phyloP scores from a whole-genome alignment of 495 filamentous ascomycete species.

The Aspergillus nanangensis region DNA sequence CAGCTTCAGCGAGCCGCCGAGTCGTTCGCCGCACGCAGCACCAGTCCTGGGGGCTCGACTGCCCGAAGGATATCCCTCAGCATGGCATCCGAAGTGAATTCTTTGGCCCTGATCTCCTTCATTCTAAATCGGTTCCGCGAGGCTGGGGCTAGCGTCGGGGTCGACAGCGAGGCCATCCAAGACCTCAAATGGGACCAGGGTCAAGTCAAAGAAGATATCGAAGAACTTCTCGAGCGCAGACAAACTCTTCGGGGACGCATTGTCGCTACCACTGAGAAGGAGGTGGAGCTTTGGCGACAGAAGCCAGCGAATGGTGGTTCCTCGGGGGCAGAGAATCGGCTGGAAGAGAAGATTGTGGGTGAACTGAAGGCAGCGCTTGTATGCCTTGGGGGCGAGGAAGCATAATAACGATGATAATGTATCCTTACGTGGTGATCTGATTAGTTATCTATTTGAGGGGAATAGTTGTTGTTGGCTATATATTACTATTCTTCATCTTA shows the following conservation, averaged over 20 bases:
- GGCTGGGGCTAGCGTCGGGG: slow-evolving; percentile 51
- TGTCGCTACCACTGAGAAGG: slow-evolving; percentile 64
- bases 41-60: slow-evolving; percentile 27
- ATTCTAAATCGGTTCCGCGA: slow-evolving; percentile 60
- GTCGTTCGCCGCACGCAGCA: slow-evolving; percentile 51
- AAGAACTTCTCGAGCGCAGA: slow-evolving; percentile 63
- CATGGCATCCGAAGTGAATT: slow-evolving; percentile 70
- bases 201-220: slow-evolving; percentile 70
- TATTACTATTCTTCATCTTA: too few species aligned
- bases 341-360: slow-evolving; percentile 69
- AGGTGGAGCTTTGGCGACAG: slow-evolving; percentile 58
- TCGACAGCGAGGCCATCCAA: slow-evolving; percentile 57
- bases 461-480: slow-evolving; percentile 6
- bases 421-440: not conserved
- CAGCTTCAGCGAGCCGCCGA: slow-evolving; percentile 61
- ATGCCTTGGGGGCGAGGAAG: slow-evolving; percentile 36
- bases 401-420: slow-evolving; percentile 23
- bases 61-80: slow-evolving; percentile 58
- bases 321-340: slow-evolving; percentile 46
- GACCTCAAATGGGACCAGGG: slow-evolving; percentile 67
- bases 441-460: slow-evolving; percentile 1
- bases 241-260: slow-evolving; percentile 61
- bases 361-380: slow-evolving; percentile 51
- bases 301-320: slow-evolving; percentile 34
- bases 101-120: slow-evolving; percentile 64